A percentile compares a stretch with the other conserved stretches of the same genome.
Evolutionary conservation across 169 alveolate genomes (phyloP).

Genomic region (Babesia microti): DNA sequence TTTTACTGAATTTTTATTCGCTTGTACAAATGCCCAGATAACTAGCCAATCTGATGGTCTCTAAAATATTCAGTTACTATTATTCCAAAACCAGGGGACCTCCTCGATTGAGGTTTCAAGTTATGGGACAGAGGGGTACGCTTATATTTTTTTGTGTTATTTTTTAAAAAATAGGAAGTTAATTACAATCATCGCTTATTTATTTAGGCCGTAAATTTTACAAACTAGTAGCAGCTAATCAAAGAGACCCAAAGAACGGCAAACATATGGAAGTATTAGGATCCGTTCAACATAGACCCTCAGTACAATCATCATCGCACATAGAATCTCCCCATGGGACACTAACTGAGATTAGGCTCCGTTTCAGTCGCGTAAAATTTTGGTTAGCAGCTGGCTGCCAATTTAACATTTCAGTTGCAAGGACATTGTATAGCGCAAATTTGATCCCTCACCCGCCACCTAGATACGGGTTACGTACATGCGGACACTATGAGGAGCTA

Average conservation of each 20-base stretch:
- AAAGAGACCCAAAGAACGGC: slow-evolving; percentile 74
- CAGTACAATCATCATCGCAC: slow-evolving; percentile 50
- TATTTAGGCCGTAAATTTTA: slow-evolving; percentile 49
- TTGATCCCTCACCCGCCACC: slow-evolving; percentile 66
- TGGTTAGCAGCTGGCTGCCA: slow-evolving; percentile 75
- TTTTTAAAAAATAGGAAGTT: background rate
- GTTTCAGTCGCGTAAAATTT: slow-evolving; percentile 70
- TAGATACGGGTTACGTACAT: slow-evolving; percentile 49
- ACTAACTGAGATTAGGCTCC: slow-evolving; percentile 64
- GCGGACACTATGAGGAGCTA: slow-evolving; percentile 42
- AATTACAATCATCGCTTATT: background rate
- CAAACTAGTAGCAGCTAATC: slow-evolving; percentile 73
- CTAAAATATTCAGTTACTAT: slow-evolving; percentile 52
- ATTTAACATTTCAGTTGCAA: slow-evolving; percentile 44
- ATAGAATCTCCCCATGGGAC: slow-evolving; percentile 55
- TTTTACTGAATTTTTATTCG: no score
- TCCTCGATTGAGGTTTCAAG: slow-evolving; percentile 61
- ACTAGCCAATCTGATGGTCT: slow-evolving; percentile 31
- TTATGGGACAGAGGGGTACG: slow-evolving; percentile 61
- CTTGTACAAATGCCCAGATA: no score
- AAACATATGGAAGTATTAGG: slow-evolving; percentile 77
- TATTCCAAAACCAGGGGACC: slow-evolving; percentile 63
- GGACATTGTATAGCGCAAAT: slow-evolving; percentile 40
- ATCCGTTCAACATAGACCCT: slow-evolving; percentile 48
- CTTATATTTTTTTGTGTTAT: background rate